Conservation (phyloP, 176 grass and related monocot species). For the Chrysopogon serrulatus region DNA sequence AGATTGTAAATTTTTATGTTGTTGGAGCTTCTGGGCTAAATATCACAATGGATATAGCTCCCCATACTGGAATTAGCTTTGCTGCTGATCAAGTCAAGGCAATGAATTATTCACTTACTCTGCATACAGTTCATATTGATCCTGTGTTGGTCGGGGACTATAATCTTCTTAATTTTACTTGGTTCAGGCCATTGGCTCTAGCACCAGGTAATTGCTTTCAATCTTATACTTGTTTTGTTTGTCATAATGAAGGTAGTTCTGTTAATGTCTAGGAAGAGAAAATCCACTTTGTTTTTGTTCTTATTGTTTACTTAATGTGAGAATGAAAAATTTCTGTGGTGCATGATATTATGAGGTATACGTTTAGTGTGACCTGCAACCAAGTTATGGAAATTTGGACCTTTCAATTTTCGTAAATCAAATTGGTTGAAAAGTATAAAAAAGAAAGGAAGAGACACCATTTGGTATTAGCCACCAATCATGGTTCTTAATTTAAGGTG, state of each 20-base stretch:
- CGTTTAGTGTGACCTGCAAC: not conserved
- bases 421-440: not conserved
- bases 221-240: conserved; percentile 29
- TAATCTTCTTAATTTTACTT: conserved; percentile 90
- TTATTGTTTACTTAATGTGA: conserved; percentile 21
- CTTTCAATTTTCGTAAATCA: not conserved
- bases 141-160: conserved; percentile 84
- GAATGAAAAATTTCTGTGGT: not conserved
- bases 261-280: no score
- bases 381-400: not conserved
- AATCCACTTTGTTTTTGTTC: not conserved
- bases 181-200: conserved; percentile 61
- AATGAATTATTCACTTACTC: conserved; percentile 73
- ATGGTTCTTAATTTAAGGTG: no score
- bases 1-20: conserved; percentile 94
- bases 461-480: not conserved
- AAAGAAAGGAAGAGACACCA: not conserved
- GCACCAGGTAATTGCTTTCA: conserved; percentile 57
- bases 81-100: conserved; percentile 46
- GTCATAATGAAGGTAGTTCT: no score
- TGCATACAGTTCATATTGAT: conserved; percentile 67
- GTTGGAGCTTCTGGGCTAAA: conserved; percentile 96
- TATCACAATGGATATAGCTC: conserved; percentile 95
- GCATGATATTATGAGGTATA: not conserved
- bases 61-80: conserved; percentile 87